Evolutionary conservation across 2,329 filamentous ascomycete species (phyloP).

Genomic region (Keithomyces neogunnii): DNA sequence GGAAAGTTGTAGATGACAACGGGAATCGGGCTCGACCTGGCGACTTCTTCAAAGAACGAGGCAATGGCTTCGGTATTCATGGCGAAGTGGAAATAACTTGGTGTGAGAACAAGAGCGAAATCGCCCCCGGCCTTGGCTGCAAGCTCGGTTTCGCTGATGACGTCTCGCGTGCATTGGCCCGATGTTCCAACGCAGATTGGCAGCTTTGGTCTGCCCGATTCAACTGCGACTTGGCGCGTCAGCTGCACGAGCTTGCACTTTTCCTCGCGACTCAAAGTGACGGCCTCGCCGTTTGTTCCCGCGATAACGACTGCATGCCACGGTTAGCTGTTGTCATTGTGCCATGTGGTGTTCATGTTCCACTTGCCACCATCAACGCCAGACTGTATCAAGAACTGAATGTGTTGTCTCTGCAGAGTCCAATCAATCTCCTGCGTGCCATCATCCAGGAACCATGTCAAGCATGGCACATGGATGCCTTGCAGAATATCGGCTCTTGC

Average conservation of each 20-base stretch:
- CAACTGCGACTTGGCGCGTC: slow-evolving; percentile 52
- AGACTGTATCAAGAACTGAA: slow-evolving; percentile 31
- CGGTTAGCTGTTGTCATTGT: slow-evolving; percentile 8
- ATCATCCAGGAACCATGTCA: slow-evolving; percentile 46
- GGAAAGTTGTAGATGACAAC: slow-evolving; percentile 61
- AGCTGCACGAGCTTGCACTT: slow-evolving; percentile 51
- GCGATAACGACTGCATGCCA: slow-evolving; percentile 47
- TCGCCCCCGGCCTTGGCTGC: slow-evolving; percentile 57
- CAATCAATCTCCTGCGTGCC: slow-evolving; percentile 45
- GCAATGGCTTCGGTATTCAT: slow-evolving; percentile 33
- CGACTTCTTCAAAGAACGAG: slow-evolving; percentile 50
- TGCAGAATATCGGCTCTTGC: slow-evolving; percentile 30
- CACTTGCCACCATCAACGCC: slow-evolving; percentile 39
- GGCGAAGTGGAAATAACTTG: slow-evolving; percentile 62
- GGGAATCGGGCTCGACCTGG: slow-evolving; percentile 50
- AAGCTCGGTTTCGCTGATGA: slow-evolving; percentile 54
- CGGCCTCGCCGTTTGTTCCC: slow-evolving; percentile 67
- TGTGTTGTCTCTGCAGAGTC: slow-evolving; percentile 42
- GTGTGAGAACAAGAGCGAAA: slow-evolving; percentile 58
- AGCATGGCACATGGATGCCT: slow-evolving; percentile 47
- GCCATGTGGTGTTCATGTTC: neutral
- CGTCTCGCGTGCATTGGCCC: slow-evolving; percentile 57
- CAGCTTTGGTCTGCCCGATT: slow-evolving; percentile 45
- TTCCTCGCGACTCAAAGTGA: slow-evolving; percentile 57
- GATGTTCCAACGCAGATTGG: slow-evolving; percentile 60